phyloP scores from a whole-genome alignment of 2,329 filamentous ascomycete genomes.

The Alternaria dauci region DNA sequence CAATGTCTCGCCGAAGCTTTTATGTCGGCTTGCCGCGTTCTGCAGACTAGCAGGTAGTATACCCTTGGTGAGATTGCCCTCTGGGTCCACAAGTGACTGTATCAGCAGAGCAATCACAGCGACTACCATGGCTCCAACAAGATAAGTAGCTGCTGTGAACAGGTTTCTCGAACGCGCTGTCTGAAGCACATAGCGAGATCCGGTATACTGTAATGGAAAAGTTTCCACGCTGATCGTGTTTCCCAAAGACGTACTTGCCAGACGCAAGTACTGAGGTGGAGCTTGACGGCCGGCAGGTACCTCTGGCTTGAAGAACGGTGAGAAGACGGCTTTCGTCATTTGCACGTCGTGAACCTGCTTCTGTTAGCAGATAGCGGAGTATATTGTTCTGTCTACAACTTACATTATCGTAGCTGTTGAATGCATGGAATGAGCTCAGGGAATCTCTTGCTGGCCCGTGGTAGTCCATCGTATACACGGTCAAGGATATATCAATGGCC shows the following conservation, averaged over 20 bases:
- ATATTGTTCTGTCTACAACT: slow-evolving; percentile 27
- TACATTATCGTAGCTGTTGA: slow-evolving; percentile 63
- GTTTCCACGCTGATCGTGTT: slow-evolving; percentile 83
- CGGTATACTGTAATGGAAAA: slow-evolving; percentile 68
- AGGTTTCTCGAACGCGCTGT: slow-evolving; percentile 60
- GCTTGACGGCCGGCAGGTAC: slow-evolving; percentile 32
- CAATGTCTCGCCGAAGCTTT: slow-evolving; percentile 40
- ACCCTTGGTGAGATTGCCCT: slow-evolving; percentile 53
- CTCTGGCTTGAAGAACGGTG: slow-evolving; percentile 55
- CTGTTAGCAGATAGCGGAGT: slow-evolving; percentile 12
- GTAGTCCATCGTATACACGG: slow-evolving; percentile 80
- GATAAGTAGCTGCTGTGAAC: slow-evolving; percentile 62
- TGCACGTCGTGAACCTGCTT: slow-evolving; percentile 58
- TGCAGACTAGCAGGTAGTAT: slow-evolving; percentile 64
- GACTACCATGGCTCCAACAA: slow-evolving; percentile 67
- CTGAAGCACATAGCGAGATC: slow-evolving; percentile 73
- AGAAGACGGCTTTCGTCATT: slow-evolving; percentile 64
- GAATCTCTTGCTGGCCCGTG: slow-evolving; percentile 57
- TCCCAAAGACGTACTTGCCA: slow-evolving; percentile 82
- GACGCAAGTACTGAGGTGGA: slow-evolving; percentile 70
- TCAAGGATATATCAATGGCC: slow-evolving; percentile 80
- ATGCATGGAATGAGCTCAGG: slow-evolving; percentile 59
- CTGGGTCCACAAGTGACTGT: slow-evolving; percentile 65
- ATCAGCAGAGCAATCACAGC: slow-evolving; percentile 70
- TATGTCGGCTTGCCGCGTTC: slow-evolving; percentile 41